Conservation (phyloP, 2,329 filamentous ascomycete species). For the Ceratocystiopsis sp. region DNA sequence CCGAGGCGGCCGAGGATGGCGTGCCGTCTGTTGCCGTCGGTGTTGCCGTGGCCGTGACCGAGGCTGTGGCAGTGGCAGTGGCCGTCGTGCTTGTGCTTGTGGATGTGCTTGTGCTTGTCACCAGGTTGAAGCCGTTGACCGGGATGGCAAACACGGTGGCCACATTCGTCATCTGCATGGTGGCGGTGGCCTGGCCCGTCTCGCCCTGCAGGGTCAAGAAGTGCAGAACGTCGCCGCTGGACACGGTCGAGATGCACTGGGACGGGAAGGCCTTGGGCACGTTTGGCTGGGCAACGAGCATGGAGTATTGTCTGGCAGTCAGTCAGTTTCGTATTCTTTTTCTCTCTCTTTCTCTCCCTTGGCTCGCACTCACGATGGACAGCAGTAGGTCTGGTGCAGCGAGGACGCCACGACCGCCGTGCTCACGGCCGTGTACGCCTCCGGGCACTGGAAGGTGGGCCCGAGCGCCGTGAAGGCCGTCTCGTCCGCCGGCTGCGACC, state of each 20-base stretch:
- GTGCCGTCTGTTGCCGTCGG: background rate
- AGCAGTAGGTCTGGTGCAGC: conserved; percentile 4
- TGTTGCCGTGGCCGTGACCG: background rate
- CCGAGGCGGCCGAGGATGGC: background rate
- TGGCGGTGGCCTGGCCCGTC: background rate
- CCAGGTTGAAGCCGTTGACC: conserved; percentile 3
- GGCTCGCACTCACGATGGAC: too few relatives aligned
- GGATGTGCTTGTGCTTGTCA: background rate
- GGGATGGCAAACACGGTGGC: conserved; percentile 5
- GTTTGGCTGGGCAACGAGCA: conserved; percentile 3
- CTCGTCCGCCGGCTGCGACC: background rate
- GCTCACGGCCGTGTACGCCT: conserved; percentile 2
- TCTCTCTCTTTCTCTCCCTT: too few relatives aligned
- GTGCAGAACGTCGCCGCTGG: conserved; percentile 1
- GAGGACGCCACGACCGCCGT: conserved; percentile 3
- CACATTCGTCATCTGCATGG: background rate
- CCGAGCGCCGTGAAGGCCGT: conserved; percentile 2
- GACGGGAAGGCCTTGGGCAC: conserved; percentile 1
- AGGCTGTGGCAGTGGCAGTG: background rate
- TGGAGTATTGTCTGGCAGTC: conserved; percentile 2
- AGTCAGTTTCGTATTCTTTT: background rate
- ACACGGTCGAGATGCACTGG: conserved; percentile 3
- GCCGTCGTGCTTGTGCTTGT: background rate
- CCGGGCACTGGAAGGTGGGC: conserved; percentile 1
- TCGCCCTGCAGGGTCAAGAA: background rate